Evolutionary conservation across 2,329 filamentous ascomycete genomes (phyloP).

Genomic region (Aspergillus jensenii): DNA sequence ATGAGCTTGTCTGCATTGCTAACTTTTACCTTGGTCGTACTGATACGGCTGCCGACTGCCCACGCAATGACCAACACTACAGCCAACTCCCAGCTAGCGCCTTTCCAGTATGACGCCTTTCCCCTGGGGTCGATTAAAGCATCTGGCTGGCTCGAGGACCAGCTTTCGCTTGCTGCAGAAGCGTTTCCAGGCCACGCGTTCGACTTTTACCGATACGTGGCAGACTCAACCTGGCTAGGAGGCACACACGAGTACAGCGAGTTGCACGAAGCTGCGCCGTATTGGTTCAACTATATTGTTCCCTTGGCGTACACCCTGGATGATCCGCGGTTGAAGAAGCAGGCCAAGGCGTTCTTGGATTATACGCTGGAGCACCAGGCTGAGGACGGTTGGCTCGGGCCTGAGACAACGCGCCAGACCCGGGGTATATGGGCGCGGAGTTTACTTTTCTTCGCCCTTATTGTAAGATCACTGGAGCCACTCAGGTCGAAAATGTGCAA

Average conservation of each 20-base stretch:
- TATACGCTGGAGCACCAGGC: slow-evolving; percentile 52
- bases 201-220: slow-evolving; percentile 58
- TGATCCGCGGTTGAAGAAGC: slow-evolving; percentile 50
- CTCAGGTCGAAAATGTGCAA: too few species aligned
- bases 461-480: slow-evolving; percentile 24
- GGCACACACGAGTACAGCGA: slow-evolving; percentile 53
- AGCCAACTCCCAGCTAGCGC: not conserved
- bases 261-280: slow-evolving; percentile 57
- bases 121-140: slow-evolving; percentile 53
- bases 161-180: slow-evolving; percentile 50
- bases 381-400: slow-evolving; percentile 59
- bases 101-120: slow-evolving; percentile 21
- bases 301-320: slow-evolving; percentile 55
- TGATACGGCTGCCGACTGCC: rapidly evolving
- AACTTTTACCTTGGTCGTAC: too few species aligned
- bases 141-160: slow-evolving; percentile 52
- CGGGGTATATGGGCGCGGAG: slow-evolving; percentile 57
- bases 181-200: slow-evolving; percentile 56
- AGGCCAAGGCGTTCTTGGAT: slow-evolving; percentile 48
- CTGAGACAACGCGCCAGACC: slow-evolving; percentile 45
- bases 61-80: too few species aligned
- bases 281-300: slow-evolving; percentile 61
- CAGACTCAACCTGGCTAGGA: slow-evolving; percentile 53
- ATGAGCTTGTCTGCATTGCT: too few species aligned
- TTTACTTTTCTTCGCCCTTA: slow-evolving; percentile 51